phyloP scores from a whole-genome alignment of 2,329 filamentous ascomycete genomes.

The Talaromyces sp. region DNA sequence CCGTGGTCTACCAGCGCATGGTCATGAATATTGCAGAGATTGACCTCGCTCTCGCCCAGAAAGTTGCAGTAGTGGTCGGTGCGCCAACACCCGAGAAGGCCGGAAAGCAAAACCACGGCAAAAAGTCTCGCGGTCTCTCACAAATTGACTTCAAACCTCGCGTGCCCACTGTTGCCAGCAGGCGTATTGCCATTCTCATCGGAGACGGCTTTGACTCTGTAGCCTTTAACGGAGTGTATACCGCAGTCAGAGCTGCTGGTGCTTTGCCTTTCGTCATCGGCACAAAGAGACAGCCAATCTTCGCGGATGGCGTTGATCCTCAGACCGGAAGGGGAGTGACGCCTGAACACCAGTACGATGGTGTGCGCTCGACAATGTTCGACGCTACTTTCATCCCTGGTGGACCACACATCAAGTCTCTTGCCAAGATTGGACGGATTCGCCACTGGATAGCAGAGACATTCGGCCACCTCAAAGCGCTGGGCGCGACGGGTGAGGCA shows the following conservation, averaged over 20 bases:
- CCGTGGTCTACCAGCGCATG: conserved; percentile 67
- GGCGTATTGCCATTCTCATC: conserved; percentile 56
- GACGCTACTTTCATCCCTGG: conserved; percentile 73
- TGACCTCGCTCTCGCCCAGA: conserved; percentile 62
- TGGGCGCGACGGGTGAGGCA: conserved; percentile 69
- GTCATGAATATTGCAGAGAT: conserved; percentile 66
- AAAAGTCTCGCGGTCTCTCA: conserved; percentile 60
- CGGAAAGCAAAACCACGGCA: conserved; percentile 58
- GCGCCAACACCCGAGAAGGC: conserved; percentile 51
- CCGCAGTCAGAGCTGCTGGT: conserved; percentile 56
- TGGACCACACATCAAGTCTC: conserved; percentile 52
- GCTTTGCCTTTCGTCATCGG: conserved; percentile 67
- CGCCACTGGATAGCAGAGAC: conserved; percentile 74
- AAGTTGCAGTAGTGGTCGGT: conserved; percentile 66
- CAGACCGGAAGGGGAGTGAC: conserved; percentile 36
- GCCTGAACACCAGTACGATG: conserved; percentile 74
- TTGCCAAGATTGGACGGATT: conserved; percentile 65
- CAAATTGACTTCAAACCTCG: conserved; percentile 66
- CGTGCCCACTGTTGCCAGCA: conserved; percentile 62
- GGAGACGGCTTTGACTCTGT: conserved; percentile 43
- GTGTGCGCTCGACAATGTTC: conserved; percentile 69
- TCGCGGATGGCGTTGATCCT: conserved; percentile 52
- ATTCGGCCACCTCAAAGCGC: conserved; percentile 74
- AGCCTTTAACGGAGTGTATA: conserved; percentile 61
- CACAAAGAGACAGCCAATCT: conserved; percentile 61